These are phyloP conservation scores for Tilletia setariae DNA, from an alignment of 1,284 basidiomycete species.

Conservation along the genomic window DNA sequence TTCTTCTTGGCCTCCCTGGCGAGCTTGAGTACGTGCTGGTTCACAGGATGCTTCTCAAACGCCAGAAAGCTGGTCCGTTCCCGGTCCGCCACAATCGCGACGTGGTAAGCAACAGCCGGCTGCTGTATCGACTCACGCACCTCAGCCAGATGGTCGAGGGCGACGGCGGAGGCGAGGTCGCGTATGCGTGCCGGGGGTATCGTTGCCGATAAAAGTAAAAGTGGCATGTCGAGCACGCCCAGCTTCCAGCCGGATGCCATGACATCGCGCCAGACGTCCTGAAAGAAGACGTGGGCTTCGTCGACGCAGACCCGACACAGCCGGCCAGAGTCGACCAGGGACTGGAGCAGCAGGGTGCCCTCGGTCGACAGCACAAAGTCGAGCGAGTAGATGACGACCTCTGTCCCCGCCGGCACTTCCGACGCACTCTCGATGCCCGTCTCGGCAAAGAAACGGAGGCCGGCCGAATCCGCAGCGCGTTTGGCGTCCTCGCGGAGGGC, in stretches of 20 bases:
- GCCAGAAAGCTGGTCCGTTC: background rate
- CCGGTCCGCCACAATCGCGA: background rate
- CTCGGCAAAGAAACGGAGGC: background rate
- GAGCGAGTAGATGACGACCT: background rate
- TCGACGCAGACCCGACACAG: background rate
- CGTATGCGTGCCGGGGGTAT: background rate
- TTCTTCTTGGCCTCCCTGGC: background rate
- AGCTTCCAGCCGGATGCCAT: background rate
- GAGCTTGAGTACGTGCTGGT: background rate
- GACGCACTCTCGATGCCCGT: background rate
- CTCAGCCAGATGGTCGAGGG: background rate
- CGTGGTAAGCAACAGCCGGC: background rate
- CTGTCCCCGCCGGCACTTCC: background rate
- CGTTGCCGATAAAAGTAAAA: background rate
- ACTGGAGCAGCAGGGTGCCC: background rate
- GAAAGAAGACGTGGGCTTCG: background rate
- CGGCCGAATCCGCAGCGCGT: background rate
- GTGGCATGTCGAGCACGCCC: background rate
- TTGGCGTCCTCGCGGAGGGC: background rate
- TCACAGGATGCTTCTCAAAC: background rate
- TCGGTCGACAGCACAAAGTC: background rate
- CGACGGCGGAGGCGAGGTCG: background rate
- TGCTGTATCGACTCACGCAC: background rate
- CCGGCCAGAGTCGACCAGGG: background rate
- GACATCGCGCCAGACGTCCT: background rate